Conservation (phyloP, 192 early-diverging fungal genomes). For the Chytriomyces sp. region DNA sequence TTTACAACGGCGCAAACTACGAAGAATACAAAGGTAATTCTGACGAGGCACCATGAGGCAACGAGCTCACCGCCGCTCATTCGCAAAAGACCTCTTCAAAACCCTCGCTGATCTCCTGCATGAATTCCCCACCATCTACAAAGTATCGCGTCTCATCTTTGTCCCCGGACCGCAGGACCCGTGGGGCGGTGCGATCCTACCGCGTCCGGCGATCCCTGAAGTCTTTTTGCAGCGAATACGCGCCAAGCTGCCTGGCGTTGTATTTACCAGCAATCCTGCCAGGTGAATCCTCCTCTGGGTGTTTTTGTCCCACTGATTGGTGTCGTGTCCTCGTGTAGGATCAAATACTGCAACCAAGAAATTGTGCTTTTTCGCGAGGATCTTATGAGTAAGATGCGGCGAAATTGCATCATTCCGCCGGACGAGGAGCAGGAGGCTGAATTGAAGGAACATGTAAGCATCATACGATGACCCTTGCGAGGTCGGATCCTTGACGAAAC, state of each 20-base stretch:
- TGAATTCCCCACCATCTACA: slow-evolving; percentile 62
- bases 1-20: slow-evolving; percentile 62
- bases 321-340: slow-evolving; percentile 44
- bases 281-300: slow-evolving; percentile 40
- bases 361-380: slow-evolving; percentile 90
- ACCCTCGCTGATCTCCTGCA: slow-evolving; percentile 67
- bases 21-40: slow-evolving; percentile 61
- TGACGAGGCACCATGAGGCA: no score
- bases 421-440: slow-evolving; percentile 36
- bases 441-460: slow-evolving; percentile 33
- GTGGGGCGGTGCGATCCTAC: slow-evolving; percentile 70
- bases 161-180: slow-evolving; percentile 89
- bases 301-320: slow-evolving; percentile 8
- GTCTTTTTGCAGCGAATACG: slow-evolving; percentile 66
- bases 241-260: slow-evolving; percentile 57
- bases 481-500: no score
- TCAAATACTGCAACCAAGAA: slow-evolving; percentile 89
- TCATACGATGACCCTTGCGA: background rate
- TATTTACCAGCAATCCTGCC: slow-evolving; percentile 85
- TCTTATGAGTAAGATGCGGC: slow-evolving; percentile 69
- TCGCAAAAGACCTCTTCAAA: slow-evolving; percentile 44
- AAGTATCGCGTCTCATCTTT: slow-evolving; percentile 77
- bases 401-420: slow-evolving; percentile 74
- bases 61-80: no score
- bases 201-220: slow-evolving; percentile 73